Evolutionary conservation across 768 basidiomycete genomes (phyloP).

Genomic region (Termitomyces sp.): DNA sequence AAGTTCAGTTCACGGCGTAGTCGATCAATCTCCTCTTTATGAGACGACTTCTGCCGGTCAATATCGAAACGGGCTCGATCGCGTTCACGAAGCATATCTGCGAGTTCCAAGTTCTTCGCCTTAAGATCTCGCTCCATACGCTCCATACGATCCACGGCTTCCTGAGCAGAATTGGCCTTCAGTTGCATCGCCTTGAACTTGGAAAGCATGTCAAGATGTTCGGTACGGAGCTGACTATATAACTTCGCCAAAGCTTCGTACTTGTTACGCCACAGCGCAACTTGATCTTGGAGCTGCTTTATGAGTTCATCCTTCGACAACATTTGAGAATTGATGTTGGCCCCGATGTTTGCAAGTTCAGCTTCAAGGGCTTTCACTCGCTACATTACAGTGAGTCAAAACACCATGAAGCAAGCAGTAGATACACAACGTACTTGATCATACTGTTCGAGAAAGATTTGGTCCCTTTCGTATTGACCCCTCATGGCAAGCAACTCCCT

Average conservation of each 20-base stretch:
- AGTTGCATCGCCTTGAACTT: slow-evolving; percentile 98
- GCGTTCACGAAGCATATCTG: slow-evolving; percentile 97
- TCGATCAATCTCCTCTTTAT: slow-evolving; percentile 94
- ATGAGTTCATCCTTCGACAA: slow-evolving; percentile 92
- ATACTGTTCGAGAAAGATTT: slow-evolving; percentile 96
- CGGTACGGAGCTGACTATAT: slow-evolving; percentile 95
- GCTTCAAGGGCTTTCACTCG: slow-evolving; percentile 94
- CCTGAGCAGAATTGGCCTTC: slow-evolving; percentile 97
- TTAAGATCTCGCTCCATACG: slow-evolving; percentile 98
- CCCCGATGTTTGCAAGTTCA: slow-evolving; percentile 69
- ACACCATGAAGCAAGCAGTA: neutral
- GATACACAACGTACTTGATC: slow-evolving; percentile 62
- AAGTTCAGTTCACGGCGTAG: slow-evolving; percentile 88
- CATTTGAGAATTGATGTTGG: slow-evolving; percentile 82
- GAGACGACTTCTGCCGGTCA: slow-evolving; percentile 87
- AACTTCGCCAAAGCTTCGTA: slow-evolving; percentile 98
- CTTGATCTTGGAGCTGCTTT: slow-evolving; percentile 93
- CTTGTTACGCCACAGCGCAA: slow-evolving; percentile 95
- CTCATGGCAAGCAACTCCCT: slow-evolving; percentile 88
- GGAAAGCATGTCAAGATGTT: slow-evolving; percentile 94
- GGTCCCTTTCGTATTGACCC: slow-evolving; percentile 96
- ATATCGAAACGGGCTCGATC: slow-evolving; percentile 95
- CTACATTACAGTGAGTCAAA: slow-evolving; percentile 31
- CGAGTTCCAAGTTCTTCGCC: slow-evolving; percentile 96
- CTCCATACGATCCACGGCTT: slow-evolving; percentile 97